A percentile compares a stretch with the other conserved stretches of the same genome.
These are phyloP conservation scores for Saccharomycopsis phalli DNA, from an alignment of 1,139 yeast genomes.

Conservation along the genomic window DNA sequence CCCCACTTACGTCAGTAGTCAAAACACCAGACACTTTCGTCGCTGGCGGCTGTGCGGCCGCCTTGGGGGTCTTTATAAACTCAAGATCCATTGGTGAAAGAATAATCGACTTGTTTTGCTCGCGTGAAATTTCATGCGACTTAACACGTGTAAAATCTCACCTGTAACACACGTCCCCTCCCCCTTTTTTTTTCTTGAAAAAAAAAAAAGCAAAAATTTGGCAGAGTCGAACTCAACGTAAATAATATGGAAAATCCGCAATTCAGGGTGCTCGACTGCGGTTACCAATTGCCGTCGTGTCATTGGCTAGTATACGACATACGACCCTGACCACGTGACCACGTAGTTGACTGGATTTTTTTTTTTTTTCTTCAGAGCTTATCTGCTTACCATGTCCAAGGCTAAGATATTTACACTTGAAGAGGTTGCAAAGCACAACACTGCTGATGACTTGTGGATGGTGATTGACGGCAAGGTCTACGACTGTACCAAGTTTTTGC, in stretches of 20 bases:
- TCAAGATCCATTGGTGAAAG: slow-evolving; percentile 14
- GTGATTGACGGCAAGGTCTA: slow-evolving; percentile 87
- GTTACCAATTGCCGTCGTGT: too few relatives aligned
- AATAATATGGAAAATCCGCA: too few relatives aligned
- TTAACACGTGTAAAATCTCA: slow-evolving; percentile 1
- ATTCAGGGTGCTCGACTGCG: too few relatives aligned
- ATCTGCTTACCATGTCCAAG: slow-evolving; percentile 10
- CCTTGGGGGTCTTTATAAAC: slow-evolving; percentile 53
- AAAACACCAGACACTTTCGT: slow-evolving; percentile 46
- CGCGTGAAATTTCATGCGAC: neutral
- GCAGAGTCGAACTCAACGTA: too few relatives aligned
- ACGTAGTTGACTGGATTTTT: too few relatives aligned
- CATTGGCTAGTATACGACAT: too few relatives aligned
- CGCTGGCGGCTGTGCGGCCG: slow-evolving; percentile 43
- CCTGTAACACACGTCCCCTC: too few relatives aligned
- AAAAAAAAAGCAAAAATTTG: too few relatives aligned
- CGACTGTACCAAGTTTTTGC: slow-evolving; percentile 73
- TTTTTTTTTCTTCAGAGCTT: too few relatives aligned
- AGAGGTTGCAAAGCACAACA: slow-evolving; percentile 72
- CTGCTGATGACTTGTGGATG: slow-evolving; percentile 79
- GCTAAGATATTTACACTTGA: slow-evolving; percentile 44
- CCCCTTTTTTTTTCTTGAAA: too few relatives aligned
- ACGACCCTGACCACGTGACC: too few relatives aligned
- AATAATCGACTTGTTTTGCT: neutral
- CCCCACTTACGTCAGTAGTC: slow-evolving; percentile 40